These are phyloP conservation scores for Triticum aestivum DNA, from an alignment of 176 grass and related monocot genomes.

Conservation along the genomic window IWGSC_CS_RefSeq_v2.1 NC_057814.1:623778029-623778528, in stretches of 20 bases:
- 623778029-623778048: neutral
- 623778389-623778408: too few species aligned
- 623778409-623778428: too few species aligned
- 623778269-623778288: neutral
- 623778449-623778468: neutral
- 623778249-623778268: neutral
- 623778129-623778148: neutral
- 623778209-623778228: neutral
- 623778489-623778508: neutral
- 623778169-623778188: neutral
- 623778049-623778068: neutral
- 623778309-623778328: neutral
- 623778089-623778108: slow-evolving; percentile 1
- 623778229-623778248: slow-evolving; percentile 1
- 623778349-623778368: neutral
- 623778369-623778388: too few species aligned
- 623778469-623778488: neutral
- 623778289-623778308: too few species aligned
- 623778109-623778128: slow-evolving; percentile 9
- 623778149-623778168: neutral
- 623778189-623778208: neutral
- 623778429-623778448: neutral
- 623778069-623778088: neutral
- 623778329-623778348: too few species aligned
- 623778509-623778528: neutral